These are phyloP conservation scores for Allium cepa DNA, from an alignment of 106 monocot genomes.

Conservation along the genomic window DNA sequence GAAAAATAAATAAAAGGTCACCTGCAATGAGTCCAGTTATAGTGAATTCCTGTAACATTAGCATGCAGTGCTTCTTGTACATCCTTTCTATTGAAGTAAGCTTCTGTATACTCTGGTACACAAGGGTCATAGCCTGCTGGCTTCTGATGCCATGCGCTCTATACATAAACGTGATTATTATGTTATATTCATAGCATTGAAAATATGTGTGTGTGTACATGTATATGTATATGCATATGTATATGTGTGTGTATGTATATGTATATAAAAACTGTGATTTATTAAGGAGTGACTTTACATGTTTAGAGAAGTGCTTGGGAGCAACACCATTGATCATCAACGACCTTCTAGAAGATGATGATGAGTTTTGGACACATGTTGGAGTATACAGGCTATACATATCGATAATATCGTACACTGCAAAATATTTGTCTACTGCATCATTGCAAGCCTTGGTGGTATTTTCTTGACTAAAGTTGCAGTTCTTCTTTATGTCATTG, in stretches of 20 bases:
- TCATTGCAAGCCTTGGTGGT: slow-evolving; percentile 17
- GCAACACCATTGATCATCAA: slow-evolving; percentile 28
- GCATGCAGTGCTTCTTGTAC: slow-evolving; percentile 34
- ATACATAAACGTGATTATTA: slow-evolving; percentile 1
- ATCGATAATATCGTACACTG: slow-evolving; percentile 65
- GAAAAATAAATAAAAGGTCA: slow-evolving; percentile 39
- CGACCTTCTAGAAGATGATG: slow-evolving; percentile 5
- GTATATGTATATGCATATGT: no score
- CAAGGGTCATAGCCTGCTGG: slow-evolving; percentile 38
- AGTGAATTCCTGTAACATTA: slow-evolving; percentile 14
- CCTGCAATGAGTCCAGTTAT: slow-evolving; percentile 36
- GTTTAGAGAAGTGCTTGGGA: slow-evolving; percentile 48
- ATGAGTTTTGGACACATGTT: slow-evolving; percentile 22
- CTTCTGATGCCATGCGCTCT: slow-evolving; percentile 53
- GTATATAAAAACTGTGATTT: not conserved
- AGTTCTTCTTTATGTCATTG: slow-evolving; percentile 43
- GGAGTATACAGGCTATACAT: slow-evolving; percentile 88
- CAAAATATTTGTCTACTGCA: slow-evolving; percentile 41
- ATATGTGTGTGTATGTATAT: no score
- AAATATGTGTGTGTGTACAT: no score
- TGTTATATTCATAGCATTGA: no score
- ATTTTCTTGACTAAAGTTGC: slow-evolving; percentile 53
- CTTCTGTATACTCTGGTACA: slow-evolving; percentile 3
- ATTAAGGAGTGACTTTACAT: slow-evolving; percentile 17
- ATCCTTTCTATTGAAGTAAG: slow-evolving; percentile 19